These are phyloP conservation scores for Verticillium alfalfae DNA, from an alignment of 2,329 filamentous ascomycete species.

Conservation along the genomic window DNA sequence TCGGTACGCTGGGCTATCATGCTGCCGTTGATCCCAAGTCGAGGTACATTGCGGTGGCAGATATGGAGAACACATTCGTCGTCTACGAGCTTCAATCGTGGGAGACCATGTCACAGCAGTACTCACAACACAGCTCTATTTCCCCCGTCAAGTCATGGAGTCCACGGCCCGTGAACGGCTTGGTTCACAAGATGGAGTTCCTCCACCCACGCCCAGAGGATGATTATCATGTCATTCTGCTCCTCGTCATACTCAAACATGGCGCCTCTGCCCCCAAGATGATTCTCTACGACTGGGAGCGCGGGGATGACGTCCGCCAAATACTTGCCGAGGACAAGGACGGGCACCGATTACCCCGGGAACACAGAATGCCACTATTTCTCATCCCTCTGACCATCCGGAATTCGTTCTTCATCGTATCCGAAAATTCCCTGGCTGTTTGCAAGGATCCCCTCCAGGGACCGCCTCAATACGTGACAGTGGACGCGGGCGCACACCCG, in stretches of 20 bases:
- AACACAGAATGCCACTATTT: constrained; percentile 58
- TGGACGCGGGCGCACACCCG: constrained; percentile 32
- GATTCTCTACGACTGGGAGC: constrained; percentile 57
- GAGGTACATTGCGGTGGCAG: constrained; percentile 62
- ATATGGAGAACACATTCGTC: constrained; percentile 64
- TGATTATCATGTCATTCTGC: constrained; percentile 66
- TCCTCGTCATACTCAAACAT: constrained; percentile 53
- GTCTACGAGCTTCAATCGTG: constrained; percentile 64
- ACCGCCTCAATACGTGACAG: constrained; percentile 39
- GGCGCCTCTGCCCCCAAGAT: constrained; percentile 40
- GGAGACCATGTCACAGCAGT: constrained; percentile 44
- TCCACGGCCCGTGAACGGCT: constrained; percentile 52
- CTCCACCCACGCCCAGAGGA: constrained; percentile 65
- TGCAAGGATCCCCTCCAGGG: constrained; percentile 50
- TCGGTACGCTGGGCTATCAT: constrained; percentile 55
- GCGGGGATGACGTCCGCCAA: constrained; percentile 38
- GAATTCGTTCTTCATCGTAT: constrained; percentile 67
- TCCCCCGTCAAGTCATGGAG: constrained; percentile 49
- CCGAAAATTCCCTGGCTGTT: constrained; percentile 51
- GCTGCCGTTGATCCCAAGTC: constrained; percentile 76
- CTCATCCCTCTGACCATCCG: constrained; percentile 66
- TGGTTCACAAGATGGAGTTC: constrained; percentile 85
- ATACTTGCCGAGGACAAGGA: constrained; percentile 40
- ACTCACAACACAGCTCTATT: constrained; percentile 35
- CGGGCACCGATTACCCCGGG: constrained; percentile 44